Percentiles rank a stretch among this genome's conserved stretches.
Evolutionary conservation across 106 monocot genomes (phyloP).

Genomic region (Xerophyta viscosa): DNA sequence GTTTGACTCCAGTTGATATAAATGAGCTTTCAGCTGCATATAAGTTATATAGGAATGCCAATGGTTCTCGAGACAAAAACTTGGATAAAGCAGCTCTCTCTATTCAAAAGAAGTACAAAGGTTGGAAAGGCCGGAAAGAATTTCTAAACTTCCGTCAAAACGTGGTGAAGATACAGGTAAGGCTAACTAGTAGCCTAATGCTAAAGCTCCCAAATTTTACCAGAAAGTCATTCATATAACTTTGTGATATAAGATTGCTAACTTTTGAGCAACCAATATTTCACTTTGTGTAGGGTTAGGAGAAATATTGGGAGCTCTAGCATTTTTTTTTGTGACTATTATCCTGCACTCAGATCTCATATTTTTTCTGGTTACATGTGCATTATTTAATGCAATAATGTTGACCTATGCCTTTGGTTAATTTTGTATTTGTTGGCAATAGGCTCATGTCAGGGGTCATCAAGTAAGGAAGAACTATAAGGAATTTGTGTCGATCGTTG

Average conservation of each 20-base stretch:
- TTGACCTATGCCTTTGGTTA: too few species aligned
- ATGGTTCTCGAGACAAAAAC: conserved; percentile 16
- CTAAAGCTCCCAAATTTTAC: too few species aligned
- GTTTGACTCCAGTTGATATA: conserved; percentile 44
- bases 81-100: conserved; percentile 48
- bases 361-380: too few species aligned
- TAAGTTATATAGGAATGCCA: conserved; percentile 9
- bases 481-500: conserved; percentile 44
- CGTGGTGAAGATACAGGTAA: conserved; percentile 75
- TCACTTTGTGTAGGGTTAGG: too few species aligned
- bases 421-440: neutral
- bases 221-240: too few species aligned
- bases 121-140: conserved; percentile 56
- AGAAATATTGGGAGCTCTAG: too few species aligned
- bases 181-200: too few species aligned
- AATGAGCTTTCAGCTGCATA: conserved; percentile 31
- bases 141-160: conserved; percentile 49
- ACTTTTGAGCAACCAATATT: too few species aligned
- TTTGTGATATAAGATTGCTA: too few species aligned
- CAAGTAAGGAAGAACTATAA: conserved; percentile 73
- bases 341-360: too few species aligned
- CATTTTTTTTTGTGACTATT: too few species aligned
- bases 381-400: too few species aligned
- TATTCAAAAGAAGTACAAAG: conserved; percentile 65
- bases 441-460: conserved; percentile 92